A percentile compares a stretch with the other conserved stretches of the same genome.
phyloP scores from a whole-genome alignment of 1,284 basidiomycete species.

The Ganoderma lingzhi region DNA sequence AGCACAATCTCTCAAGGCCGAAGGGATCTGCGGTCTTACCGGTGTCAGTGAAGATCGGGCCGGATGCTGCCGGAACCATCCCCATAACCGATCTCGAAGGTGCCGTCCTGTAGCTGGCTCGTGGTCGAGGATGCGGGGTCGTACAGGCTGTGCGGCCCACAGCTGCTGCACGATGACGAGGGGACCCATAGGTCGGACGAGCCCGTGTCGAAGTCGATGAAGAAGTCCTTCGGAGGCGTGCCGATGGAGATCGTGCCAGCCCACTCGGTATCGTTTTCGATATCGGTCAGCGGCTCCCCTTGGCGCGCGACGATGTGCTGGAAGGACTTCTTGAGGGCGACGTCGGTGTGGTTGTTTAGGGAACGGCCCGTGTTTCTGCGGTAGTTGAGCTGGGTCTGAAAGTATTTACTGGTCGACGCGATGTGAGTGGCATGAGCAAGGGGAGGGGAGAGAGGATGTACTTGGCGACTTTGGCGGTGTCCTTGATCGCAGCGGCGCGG shows the following conservation, averaged over 20 bases:
- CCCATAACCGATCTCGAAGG: constrained; percentile 49
- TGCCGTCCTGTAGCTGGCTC: constrained; percentile 30
- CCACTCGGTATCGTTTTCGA: constrained; percentile 30
- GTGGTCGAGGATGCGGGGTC: constrained; percentile 42
- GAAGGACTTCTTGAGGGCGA: constrained; percentile 7
- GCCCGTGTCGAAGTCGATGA: constrained; percentile 42
- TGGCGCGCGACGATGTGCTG: constrained; percentile 21
- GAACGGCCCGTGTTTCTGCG: constrained; percentile 24
- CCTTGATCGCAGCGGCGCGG: constrained; percentile 18
- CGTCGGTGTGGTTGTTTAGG: constrained; percentile 5
- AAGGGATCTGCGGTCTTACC: constrained; percentile 14
- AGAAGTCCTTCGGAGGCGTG: constrained; percentile 28
- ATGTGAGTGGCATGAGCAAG: background rate
- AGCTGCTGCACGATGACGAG: constrained; percentile 43
- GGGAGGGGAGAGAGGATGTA: constrained; percentile 10
- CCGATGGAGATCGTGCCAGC: constrained; percentile 33
- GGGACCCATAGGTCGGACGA: constrained; percentile 52
- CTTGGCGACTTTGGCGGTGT: constrained; percentile 26
- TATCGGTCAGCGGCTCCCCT: constrained; percentile 20
- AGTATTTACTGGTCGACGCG: background rate
- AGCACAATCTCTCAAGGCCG: background rate
- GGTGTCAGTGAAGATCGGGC: constrained; percentile 49
- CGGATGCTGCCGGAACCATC: constrained; percentile 50
- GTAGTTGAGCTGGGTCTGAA: constrained; percentile 16
- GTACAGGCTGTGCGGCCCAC: constrained; percentile 44